phyloP scores from a whole-genome alignment of 352 stramenopile genomes.

The Pythium folliculosum region DNA sequence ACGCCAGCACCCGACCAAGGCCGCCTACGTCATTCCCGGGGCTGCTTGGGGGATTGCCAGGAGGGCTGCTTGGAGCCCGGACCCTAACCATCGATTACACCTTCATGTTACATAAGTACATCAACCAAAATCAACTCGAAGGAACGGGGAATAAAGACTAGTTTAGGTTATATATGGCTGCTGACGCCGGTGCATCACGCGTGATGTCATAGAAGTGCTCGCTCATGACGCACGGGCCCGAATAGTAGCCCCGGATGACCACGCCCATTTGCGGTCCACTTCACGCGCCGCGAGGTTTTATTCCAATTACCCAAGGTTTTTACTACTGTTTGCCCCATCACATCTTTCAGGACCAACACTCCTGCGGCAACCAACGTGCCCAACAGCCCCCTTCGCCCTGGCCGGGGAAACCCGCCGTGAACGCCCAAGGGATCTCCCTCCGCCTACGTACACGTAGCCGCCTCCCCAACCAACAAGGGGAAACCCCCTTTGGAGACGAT shows the following conservation, averaged over 20 bases:
- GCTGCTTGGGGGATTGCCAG: conserved; percentile 8
- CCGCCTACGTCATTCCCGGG: conserved; percentile 23
- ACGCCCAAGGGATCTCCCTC: background rate
- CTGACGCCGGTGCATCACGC: conserved; percentile 30
- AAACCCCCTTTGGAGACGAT: background rate
- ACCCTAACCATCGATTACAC: conserved; percentile 11
- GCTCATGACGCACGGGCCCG: conserved; percentile 12
- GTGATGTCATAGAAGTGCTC: conserved; percentile 31
- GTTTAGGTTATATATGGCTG: background rate
- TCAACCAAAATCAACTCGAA: too few relatives aligned
- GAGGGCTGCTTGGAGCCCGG: conserved; percentile 22
- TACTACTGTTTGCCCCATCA: background rate
- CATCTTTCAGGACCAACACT: conserved; percentile 19
- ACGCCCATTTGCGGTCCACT: conserved; percentile 3
- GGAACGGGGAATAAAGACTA: background rate
- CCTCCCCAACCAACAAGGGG: too few relatives aligned
- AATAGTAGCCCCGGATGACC: conserved; percentile 9
- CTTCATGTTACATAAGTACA: conserved; percentile 12
- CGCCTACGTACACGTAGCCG: too few relatives aligned
- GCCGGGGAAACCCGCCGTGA: too few relatives aligned
- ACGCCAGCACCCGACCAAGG: background rate
- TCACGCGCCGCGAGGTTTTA: conserved; percentile 21
- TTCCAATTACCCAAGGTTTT: conserved; percentile 9
- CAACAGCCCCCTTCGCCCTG: too few relatives aligned
- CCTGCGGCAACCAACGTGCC: conserved; percentile 11